phyloP scores from a whole-genome alignment of 1,284 basidiomycete genomes.

The Rhodotorula sp. region DNA sequence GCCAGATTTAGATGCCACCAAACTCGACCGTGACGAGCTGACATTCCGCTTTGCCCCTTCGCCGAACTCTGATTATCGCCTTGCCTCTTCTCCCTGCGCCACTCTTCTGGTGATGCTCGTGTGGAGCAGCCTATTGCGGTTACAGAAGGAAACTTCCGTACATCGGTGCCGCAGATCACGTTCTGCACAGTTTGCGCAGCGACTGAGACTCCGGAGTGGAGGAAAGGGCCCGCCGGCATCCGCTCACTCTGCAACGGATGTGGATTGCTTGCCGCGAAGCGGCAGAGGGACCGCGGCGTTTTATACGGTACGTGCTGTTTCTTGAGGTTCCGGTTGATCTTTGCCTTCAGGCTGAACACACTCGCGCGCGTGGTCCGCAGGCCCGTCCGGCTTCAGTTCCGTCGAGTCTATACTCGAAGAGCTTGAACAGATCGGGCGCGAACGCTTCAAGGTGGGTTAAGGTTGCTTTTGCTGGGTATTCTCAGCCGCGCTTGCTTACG shows the following conservation, averaged over 20 bases:
- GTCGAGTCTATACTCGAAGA: slow-evolving; percentile 21
- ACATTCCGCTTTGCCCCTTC: neutral
- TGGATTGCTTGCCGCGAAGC: slow-evolving; percentile 22
- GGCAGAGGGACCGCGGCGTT: slow-evolving; percentile 18
- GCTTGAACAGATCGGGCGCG: slow-evolving; percentile 25
- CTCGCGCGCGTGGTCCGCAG: neutral
- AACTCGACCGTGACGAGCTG: neutral
- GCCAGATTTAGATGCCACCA: neutral
- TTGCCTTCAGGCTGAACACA: no score
- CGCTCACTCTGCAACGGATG: slow-evolving; percentile 36
- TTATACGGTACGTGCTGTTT: neutral
- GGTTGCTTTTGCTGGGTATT: no score
- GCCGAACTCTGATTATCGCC: neutral
- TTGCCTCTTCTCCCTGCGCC: no score
- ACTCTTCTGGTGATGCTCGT: neutral
- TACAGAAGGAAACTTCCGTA: no score
- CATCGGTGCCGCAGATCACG: slow-evolving; percentile 5
- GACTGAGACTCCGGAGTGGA: slow-evolving; percentile 32
- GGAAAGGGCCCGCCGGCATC: slow-evolving; percentile 30
- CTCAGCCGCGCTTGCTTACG: neutral
- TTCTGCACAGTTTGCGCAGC: slow-evolving; percentile 15
- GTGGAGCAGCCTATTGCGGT: no score
- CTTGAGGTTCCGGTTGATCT: neutral
- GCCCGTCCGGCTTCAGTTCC: neutral
- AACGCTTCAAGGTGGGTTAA: slow-evolving; percentile 27